A percentile compares a stretch with the other conserved stretches of the same genome.
Evolutionary conservation across 2,329 filamentous ascomycete genomes (phyloP).

Genomic region (Claviceps cyperi): DNA sequence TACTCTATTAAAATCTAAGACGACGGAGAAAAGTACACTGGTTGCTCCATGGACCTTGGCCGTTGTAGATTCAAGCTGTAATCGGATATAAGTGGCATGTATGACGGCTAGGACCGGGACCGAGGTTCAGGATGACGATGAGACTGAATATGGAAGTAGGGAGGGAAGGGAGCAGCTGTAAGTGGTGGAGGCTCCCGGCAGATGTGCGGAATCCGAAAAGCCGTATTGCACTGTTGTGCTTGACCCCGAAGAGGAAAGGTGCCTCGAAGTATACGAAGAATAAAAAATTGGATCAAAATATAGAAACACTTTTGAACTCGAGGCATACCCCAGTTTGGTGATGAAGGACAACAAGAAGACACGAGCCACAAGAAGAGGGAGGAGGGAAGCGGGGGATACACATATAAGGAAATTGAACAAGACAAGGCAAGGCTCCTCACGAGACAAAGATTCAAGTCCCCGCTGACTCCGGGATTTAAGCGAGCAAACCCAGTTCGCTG

Average conservation of each 20-base stretch:
- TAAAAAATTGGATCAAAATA: not conserved
- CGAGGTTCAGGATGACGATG: not conserved
- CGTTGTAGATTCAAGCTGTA: not conserved
- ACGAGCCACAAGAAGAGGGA: conserved; percentile 10
- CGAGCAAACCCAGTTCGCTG: conserved; percentile 8
- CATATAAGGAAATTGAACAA: conserved; percentile 17
- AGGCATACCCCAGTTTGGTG: not conserved
- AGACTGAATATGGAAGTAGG: not conserved
- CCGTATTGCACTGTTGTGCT: no score
- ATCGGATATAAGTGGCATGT: not conserved
- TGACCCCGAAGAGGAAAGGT: no score
- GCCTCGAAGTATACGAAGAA: no score
- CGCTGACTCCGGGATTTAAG: conserved; percentile 3
- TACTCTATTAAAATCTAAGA: not conserved
- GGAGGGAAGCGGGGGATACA: conserved; percentile 20
- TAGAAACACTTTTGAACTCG: not conserved
- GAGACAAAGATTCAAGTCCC: conserved; percentile 1
- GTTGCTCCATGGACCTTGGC: not conserved
- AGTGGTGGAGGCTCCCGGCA: not conserved
- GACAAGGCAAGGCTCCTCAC: conserved; percentile 1
- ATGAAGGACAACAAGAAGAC: conserved; percentile 6
- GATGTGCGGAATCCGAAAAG: not conserved
- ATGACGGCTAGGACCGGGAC: not conserved
- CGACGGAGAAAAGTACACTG: not conserved
- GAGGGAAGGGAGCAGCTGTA: not conserved